phyloP scores from a whole-genome alignment of 495 filamentous ascomycete genomes.

The Astrothelium macrocarpum region DNA sequence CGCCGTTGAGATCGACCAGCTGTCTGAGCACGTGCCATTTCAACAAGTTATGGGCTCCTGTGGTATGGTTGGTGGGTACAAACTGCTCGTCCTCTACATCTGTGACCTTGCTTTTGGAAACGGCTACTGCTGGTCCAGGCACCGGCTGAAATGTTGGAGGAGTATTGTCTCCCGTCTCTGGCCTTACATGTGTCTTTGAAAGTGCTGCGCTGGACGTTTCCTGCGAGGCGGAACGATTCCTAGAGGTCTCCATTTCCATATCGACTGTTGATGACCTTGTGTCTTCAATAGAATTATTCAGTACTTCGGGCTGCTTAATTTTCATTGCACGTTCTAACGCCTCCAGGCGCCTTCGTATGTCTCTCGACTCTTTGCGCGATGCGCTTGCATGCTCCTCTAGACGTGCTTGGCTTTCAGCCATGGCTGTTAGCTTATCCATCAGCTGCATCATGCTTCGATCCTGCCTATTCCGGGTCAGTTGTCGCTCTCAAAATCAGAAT shows the following conservation, averaged over 20 bases:
- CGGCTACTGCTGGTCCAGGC: not conserved
- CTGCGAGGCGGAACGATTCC: not conserved
- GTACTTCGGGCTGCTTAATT: not conserved
- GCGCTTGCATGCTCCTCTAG: not conserved
- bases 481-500: constrained; percentile 20
- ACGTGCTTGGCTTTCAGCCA: constrained; percentile 28
- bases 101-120: constrained; percentile 8
- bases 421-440: constrained; percentile 30
- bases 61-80: not conserved
- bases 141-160: not conserved
- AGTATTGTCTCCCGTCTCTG: not conserved
- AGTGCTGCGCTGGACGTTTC: not conserved
- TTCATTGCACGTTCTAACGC: not conserved
- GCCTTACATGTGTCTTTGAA: not conserved
- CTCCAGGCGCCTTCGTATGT: not conserved
- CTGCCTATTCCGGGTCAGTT: constrained; percentile 21
- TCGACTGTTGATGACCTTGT: not conserved
- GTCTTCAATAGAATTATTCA: not conserved
- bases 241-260: not conserved
- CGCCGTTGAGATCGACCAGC: constrained; percentile 43
- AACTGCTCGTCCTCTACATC: constrained; percentile 9
- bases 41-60: constrained; percentile 2
- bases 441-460: constrained; percentile 34
- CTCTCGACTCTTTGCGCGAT: not conserved
- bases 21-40: not conserved